Evolutionary conservation across 1,139 yeast genomes (phyloP).

Genomic region (Yamadazyma aaseri): DNA sequence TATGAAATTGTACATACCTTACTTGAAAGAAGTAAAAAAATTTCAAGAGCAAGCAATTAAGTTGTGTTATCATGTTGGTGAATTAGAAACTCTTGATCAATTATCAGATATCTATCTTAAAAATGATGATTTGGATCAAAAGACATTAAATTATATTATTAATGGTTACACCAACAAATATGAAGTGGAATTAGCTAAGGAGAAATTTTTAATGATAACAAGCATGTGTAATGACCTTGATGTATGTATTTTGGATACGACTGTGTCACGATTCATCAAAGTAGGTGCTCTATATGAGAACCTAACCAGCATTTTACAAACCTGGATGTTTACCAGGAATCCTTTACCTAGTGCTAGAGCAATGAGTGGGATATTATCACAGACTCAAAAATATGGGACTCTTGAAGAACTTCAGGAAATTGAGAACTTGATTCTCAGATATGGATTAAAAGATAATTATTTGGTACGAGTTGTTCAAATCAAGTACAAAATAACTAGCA

Average conservation of each 20-base stretch:
- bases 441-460: conserved; percentile 22
- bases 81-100: conserved; percentile 4
- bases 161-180: conserved; percentile 31
- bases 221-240: conserved; percentile 18
- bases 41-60: conserved; percentile 13
- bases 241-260: conserved; percentile 26
- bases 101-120: conserved; percentile 9
- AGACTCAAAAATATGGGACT: conserved; percentile 32
- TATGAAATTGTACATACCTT: conserved; percentile 5
- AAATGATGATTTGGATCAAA: conserved; percentile 18
- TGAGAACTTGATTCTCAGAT: conserved; percentile 20
- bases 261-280: conserved; percentile 22
- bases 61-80: conserved; percentile 12
- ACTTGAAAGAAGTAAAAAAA: conserved; percentile 3
- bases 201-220: conserved; percentile 17
- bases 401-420: conserved; percentile 25
- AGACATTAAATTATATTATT: conserved; percentile 26
- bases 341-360: conserved; percentile 27
- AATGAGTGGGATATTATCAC: conserved; percentile 27
- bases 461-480: conserved; percentile 24
- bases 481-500: conserved; percentile 25
- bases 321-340: conserved; percentile 28
- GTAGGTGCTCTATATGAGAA: conserved; percentile 36
- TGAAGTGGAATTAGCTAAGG: conserved; percentile 32
- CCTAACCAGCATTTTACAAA: conserved; percentile 21